A percentile compares a stretch with the other conserved stretches of the same genome.
These are phyloP conservation scores for Ceriops decandra DNA, from an alignment of 345 rosid species.

Conservation along the genomic window DNA sequence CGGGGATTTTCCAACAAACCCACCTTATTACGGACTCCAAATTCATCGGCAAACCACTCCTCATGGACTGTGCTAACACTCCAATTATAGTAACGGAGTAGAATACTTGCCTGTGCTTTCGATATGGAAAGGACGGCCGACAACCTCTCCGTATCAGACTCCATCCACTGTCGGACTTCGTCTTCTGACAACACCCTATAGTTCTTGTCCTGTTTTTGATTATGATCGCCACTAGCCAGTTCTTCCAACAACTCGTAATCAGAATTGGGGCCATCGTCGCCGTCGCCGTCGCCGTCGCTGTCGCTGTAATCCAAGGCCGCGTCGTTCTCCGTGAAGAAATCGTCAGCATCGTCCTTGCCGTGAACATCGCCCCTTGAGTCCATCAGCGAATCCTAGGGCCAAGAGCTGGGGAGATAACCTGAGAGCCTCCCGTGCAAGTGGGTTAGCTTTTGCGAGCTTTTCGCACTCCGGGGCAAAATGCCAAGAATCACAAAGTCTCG, in stretches of 20 bases:
- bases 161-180: constrained; percentile 12
- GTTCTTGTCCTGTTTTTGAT: background rate
- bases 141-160: constrained; percentile 4
- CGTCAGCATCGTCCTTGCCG: too few relatives aligned
- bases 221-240: background rate
- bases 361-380: too few relatives aligned
- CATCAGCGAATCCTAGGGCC: background rate
- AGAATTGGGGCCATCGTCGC: background rate
- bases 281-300: background rate
- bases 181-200: constrained; percentile 4
- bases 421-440: too few relatives aligned
- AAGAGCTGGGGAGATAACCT: background rate
- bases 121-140: constrained; percentile 20
- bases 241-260: background rate
- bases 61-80: constrained; percentile 7
- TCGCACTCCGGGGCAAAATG: too few relatives aligned
- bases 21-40: constrained; percentile 12
- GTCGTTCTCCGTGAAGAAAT: background rate
- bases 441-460: too few relatives aligned
- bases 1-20: constrained; percentile 8
- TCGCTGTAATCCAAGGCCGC: background rate
- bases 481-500: too few relatives aligned
- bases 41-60: constrained; percentile 25
- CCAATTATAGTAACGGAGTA: constrained; percentile 22
- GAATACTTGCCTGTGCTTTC: constrained; percentile 13